These are phyloP conservation scores for Sungouiella thailandica DNA, from an alignment of 805 yeast species.

Conservation along the genomic window DNA sequence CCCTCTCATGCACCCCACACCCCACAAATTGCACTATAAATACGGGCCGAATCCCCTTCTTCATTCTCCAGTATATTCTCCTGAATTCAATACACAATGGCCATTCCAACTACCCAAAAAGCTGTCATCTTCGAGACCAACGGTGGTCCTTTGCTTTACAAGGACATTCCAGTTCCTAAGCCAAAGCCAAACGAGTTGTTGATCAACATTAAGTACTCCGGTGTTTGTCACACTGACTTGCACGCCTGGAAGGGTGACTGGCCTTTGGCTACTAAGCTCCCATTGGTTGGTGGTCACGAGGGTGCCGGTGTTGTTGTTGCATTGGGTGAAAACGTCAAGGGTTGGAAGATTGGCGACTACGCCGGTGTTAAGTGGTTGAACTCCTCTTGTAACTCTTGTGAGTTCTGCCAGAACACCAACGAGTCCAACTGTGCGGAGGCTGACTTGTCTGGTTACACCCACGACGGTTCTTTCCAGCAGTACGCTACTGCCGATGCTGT, in stretches of 20 bases:
- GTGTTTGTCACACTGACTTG: conserved; percentile 91
- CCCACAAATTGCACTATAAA: conserved; percentile 2
- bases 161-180: conserved; percentile 71
- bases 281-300: conserved; percentile 85
- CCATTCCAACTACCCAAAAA: conserved; percentile 62
- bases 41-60: background rate
- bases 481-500: conserved; percentile 85
- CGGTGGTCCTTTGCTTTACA: conserved; percentile 59
- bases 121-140: conserved; percentile 64
- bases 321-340: conserved; percentile 61
- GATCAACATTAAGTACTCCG: conserved; percentile 79
- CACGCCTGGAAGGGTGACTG: conserved; percentile 96
- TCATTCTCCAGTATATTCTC: background rate
- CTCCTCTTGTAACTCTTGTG: conserved; percentile 73
- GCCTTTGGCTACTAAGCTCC: conserved; percentile 72
- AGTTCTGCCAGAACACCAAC: conserved; percentile 59
- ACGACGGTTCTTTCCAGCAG: conserved; percentile 89
- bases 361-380: conserved; percentile 86
- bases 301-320: conserved; percentile 87
- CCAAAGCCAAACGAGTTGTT: conserved; percentile 77
- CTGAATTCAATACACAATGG: conserved; percentile 5
- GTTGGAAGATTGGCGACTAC: conserved; percentile 71
- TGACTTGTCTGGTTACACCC: conserved; percentile 72
- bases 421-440: conserved; percentile 72
- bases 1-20: conserved; percentile 3